Percentiles rank a stretch among this genome's conserved stretches.
These are phyloP conservation scores for Nakazawaea molendinolei DNA, from an alignment of 805 yeast genomes.

Conservation along the genomic window DNA sequence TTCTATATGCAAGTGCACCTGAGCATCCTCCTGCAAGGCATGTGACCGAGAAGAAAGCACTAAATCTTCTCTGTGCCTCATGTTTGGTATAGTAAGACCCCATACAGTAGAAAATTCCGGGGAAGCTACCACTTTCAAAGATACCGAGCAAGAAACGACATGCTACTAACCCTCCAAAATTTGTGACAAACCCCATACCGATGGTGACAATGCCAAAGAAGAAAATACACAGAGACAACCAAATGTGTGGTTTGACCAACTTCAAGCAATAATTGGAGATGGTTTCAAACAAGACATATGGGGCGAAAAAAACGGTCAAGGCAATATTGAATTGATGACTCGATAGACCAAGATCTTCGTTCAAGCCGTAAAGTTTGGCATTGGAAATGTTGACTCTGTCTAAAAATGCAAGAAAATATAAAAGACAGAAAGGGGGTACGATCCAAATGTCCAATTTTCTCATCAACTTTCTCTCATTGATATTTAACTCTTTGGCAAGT, in stretches of 20 bases:
- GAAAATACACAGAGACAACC: conserved; percentile 54
- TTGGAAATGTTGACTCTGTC: conserved; percentile 81
- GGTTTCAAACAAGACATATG: conserved; percentile 59
- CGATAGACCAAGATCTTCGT: conserved; percentile 41
- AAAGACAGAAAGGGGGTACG: conserved; percentile 68
- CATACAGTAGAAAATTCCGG: conserved; percentile 66
- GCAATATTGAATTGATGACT: conserved; percentile 60
- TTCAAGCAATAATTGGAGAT: conserved; percentile 59
- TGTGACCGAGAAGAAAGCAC: conserved; percentile 64
- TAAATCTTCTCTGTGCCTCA: conserved; percentile 65
- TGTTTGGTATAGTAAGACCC: conserved; percentile 56
- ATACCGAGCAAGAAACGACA: conserved; percentile 63
- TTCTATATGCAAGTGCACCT: conserved; percentile 64
- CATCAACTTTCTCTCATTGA: conserved; percentile 51
- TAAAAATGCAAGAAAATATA: conserved; percentile 70
- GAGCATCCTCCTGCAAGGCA: conserved; percentile 76
- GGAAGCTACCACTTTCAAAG: conserved; percentile 68
- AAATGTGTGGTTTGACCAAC: conserved; percentile 52
- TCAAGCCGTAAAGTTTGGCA: conserved; percentile 69
- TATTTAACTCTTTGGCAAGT: conserved; percentile 37
- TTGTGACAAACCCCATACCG: conserved; percentile 58
- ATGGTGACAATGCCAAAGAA: conserved; percentile 59
- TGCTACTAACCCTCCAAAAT: conserved; percentile 51
- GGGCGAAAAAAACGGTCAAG: conserved; percentile 65
- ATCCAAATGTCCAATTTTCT: conserved; percentile 63